phyloP scores from a whole-genome alignment of 495 filamentous ascomycete species.

The Clohesyomyces aquaticus region DNA sequence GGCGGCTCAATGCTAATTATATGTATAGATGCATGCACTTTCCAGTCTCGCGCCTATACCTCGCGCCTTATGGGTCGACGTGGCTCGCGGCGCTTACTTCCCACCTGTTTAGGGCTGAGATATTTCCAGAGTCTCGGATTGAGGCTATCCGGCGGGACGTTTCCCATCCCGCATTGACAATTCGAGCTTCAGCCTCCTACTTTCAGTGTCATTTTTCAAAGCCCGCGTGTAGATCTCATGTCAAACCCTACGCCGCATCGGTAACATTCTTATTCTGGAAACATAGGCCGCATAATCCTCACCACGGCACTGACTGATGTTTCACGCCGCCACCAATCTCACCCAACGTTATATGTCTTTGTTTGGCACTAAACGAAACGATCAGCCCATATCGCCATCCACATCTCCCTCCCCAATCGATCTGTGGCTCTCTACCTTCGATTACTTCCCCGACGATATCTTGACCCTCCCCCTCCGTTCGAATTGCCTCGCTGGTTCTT shows the following conservation, averaged over 20 bases:
- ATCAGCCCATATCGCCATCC: neutral
- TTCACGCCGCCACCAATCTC: conserved; percentile 8
- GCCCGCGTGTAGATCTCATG: neutral
- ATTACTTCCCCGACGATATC: neutral
- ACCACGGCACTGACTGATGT: conserved; percentile 5
- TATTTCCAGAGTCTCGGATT: conserved; percentile 1
- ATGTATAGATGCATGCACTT: conserved; percentile 1
- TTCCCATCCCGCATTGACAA: neutral
- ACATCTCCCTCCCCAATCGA: neutral
- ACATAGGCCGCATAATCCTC: neutral
- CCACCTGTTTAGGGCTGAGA: conserved; percentile 4
- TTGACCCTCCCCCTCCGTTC: too few species aligned
- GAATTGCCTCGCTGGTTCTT: too few species aligned
- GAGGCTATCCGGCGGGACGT: neutral
- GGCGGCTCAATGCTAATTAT: conserved; percentile 2
- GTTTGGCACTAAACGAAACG: neutral
- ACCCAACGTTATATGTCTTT: neutral
- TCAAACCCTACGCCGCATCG: neutral
- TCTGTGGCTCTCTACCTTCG: neutral
- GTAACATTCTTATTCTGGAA: conserved; percentile 7
- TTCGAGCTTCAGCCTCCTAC: neutral
- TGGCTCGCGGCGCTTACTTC: neutral
- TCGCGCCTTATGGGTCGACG: neutral
- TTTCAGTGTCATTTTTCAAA: neutral
- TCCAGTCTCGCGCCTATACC: neutral